Percentiles rank a stretch among this genome's conserved stretches.
Conservation (phyloP, 257 asterid genomes). For the Capsicum chinense region DNA sequence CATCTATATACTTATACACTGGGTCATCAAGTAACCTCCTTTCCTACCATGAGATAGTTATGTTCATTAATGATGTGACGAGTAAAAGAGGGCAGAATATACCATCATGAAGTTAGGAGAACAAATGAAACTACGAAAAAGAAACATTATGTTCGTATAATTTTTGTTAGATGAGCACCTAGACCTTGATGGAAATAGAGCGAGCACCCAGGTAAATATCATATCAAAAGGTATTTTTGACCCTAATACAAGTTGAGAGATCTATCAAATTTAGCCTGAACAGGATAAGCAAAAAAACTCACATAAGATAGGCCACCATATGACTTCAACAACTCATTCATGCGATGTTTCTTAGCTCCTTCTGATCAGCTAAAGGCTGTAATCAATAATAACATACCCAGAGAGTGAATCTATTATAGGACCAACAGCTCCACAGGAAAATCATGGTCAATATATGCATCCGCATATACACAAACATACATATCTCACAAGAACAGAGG, state of each 20-base stretch:
- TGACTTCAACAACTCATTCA: constrained; percentile 76
- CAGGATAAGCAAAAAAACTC: constrained; percentile 43
- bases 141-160: background rate
- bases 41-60: constrained; percentile 1
- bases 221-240: background rate
- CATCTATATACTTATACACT: background rate
- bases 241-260: background rate
- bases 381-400: background rate
- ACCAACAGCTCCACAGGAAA: constrained; percentile 1
- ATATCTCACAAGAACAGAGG: background rate
- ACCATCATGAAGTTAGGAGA: background rate
- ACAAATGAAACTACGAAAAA: background rate
- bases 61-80: background rate
- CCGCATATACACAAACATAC: background rate
- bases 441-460: background rate
- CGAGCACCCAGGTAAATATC: background rate
- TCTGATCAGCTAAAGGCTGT: constrained; percentile 99
- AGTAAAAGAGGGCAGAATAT: background rate
- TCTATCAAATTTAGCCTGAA: background rate
- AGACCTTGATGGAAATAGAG: background rate
- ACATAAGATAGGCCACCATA: constrained; percentile 95
- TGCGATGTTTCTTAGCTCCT: constrained; percentile 74
- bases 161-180: constrained; percentile 3
- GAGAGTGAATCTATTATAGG: constrained; percentile 11
- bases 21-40: background rate